Evolutionary conservation across 2,329 filamentous ascomycete species (phyloP).

Genomic region (Beauveria scarabaeidicola): DNA sequence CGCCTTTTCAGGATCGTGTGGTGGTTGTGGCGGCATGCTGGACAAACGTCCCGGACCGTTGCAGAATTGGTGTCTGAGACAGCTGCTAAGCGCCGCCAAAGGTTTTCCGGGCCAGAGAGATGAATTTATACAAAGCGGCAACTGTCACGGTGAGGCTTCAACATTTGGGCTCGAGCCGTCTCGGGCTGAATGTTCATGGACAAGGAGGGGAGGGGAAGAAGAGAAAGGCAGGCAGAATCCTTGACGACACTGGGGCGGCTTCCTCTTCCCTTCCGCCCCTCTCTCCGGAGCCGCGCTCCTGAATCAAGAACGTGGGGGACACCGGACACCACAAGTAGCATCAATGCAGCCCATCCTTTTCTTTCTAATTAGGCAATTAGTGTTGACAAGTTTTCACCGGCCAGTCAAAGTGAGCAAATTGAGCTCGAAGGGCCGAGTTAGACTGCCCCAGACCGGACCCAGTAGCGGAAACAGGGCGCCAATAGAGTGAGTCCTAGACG

Average conservation of each 20-base stretch:
- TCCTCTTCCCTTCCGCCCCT: neutral
- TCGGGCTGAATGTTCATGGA: neutral
- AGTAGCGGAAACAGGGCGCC: constrained; percentile 2
- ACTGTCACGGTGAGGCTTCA: neutral
- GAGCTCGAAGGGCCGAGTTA: neutral
- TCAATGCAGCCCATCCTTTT: neutral
- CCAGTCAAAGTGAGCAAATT: neutral
- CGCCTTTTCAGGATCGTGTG: constrained; percentile 7
- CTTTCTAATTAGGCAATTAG: neutral
- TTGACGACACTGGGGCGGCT: neutral
- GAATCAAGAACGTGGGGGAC: constrained; percentile 3
- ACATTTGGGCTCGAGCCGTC: neutral
- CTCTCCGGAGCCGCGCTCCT: neutral
- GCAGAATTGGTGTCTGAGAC: neutral
- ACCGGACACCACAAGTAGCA: neutral
- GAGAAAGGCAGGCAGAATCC: neutral
- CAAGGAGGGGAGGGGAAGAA: neutral
- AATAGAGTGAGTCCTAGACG: neutral
- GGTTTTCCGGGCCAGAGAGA: too few species aligned
- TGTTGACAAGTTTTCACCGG: neutral
- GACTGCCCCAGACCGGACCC: too few species aligned
- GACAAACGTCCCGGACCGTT: neutral
- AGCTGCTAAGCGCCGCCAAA: neutral
- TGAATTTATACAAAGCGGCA: neutral
- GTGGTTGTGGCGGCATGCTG: neutral